A percentile compares a stretch with the other conserved stretches of the same genome.
Evolutionary conservation across 73 alveolate species (phyloP).

Genomic region (Breviolum minutum): DNA sequence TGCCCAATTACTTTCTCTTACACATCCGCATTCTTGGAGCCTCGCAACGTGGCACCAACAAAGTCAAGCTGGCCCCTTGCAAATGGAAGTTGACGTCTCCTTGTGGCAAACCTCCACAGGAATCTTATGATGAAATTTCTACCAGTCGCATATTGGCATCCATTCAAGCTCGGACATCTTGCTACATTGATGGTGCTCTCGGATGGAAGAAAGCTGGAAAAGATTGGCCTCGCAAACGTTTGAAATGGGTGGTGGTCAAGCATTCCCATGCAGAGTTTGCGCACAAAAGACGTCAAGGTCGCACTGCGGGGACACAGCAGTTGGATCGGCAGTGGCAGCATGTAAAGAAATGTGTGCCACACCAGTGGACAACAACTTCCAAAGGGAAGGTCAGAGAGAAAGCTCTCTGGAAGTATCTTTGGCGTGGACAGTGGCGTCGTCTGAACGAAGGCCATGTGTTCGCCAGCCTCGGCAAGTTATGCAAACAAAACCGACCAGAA

Average conservation of each 20-base stretch:
- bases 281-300: not conserved
- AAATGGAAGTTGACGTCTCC: not conserved
- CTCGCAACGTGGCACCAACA: constrained; percentile 18
- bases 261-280: not conserved
- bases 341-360: not conserved
- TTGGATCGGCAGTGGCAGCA: constrained; percentile 23
- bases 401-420: too few relatives aligned
- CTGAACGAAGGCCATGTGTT: too few relatives aligned
- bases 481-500: too few relatives aligned
- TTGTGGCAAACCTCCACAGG: not conserved
- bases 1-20: constrained; percentile 16
- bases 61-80: not conserved
- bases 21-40: constrained; percentile 12
- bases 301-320: constrained; percentile 47
- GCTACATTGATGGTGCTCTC: constrained; percentile 52
- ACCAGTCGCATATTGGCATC: not conserved
- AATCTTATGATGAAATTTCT: not conserved
- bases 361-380: too few relatives aligned
- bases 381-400: not conserved
- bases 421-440: too few relatives aligned
- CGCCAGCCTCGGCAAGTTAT: too few relatives aligned
- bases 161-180: not conserved
- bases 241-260: constrained; percentile 6
- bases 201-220: constrained; percentile 28
- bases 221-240: not conserved